A percentile compares a stretch with the other conserved stretches of the same genome.
Evolutionary conservation across 352 stramenopile species (phyloP).

Genomic region (Paralagenidium karlingii): DNA sequence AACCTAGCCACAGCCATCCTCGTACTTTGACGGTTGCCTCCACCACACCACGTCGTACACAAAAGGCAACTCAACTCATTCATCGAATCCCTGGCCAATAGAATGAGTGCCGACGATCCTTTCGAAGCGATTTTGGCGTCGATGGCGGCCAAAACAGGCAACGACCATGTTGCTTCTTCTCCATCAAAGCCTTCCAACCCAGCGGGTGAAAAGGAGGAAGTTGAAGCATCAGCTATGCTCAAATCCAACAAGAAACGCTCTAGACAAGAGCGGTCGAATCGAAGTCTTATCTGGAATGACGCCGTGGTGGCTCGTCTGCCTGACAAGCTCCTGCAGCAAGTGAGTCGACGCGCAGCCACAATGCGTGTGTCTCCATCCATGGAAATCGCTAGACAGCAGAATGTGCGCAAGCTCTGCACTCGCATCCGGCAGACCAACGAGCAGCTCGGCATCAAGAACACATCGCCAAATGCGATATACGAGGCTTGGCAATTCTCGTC

Average conservation of each 20-base stretch:
- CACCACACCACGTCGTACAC: no score
- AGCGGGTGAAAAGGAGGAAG: background rate
- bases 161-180: no score
- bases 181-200: background rate
- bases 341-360: background rate
- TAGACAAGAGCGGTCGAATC: constrained; percentile 1
- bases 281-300: constrained; percentile 35
- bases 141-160: constrained; percentile 66
- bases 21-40: no score
- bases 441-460: constrained; percentile 60
- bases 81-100: no score
- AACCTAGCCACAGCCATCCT: no score
- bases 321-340: constrained; percentile 6
- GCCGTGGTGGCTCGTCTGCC: constrained; percentile 19
- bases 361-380: constrained; percentile 22
- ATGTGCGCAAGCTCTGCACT: constrained; percentile 43
- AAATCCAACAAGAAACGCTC: constrained; percentile 4
- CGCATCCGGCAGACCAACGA: constrained; percentile 55
- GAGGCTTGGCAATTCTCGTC: constrained; percentile 81
- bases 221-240: background rate
- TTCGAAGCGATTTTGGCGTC: constrained; percentile 61
- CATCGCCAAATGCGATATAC: constrained; percentile 71
- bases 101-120: background rate
- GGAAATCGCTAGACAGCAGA: constrained; percentile 61
- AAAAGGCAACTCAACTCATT: no score